These are phyloP conservation scores for Pseudognaphalium luteoalbum DNA, from an alignment of 129 eudicot genomes.

Conservation along the genomic window DNA sequence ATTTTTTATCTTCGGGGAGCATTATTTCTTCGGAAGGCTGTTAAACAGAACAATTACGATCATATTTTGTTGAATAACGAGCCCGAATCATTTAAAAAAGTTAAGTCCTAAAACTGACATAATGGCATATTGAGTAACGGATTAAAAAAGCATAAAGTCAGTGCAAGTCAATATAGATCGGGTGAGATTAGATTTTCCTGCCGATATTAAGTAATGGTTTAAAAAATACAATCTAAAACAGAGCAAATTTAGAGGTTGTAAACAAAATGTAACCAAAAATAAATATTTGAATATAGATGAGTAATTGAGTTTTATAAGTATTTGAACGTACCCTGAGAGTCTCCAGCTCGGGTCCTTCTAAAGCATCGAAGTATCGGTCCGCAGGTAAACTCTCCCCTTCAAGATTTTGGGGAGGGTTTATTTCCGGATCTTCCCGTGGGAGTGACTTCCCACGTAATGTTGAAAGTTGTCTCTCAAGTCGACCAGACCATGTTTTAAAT, in stretches of 20 bases:
- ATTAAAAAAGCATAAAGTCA: not conserved
- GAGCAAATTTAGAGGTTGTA: not conserved
- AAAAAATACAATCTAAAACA: not conserved
- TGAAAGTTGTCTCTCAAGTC: slow-evolving; percentile 76
- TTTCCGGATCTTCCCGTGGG: slow-evolving; percentile 31
- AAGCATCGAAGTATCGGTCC: slow-evolving; percentile 82
- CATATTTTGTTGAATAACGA: not conserved
- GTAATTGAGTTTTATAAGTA: not conserved
- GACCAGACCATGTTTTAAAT: slow-evolving; percentile 87
- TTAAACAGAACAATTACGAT: slow-evolving; percentile 2
- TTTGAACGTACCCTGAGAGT: slow-evolving; percentile 59
- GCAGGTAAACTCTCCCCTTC: slow-evolving; percentile 54
- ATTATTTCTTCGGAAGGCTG: slow-evolving; percentile 79
- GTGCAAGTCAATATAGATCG: not conserved
- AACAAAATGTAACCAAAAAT: not conserved
- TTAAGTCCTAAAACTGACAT: not conserved
- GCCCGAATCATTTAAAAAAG: not conserved
- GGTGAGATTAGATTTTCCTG: too few relatives aligned
- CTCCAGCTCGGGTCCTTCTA: slow-evolving; percentile 92
- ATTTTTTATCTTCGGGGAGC: slow-evolving; percentile 76
- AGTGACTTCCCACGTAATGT: slow-evolving; percentile 52
- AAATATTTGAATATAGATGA: not conserved
- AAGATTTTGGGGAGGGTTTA: slow-evolving; percentile 32
- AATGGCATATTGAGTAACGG: not conserved
- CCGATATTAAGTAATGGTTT: too few relatives aligned